phyloP scores from a whole-genome alignment of 208 protist species.

The Trypanosoma scelopori region DNA sequence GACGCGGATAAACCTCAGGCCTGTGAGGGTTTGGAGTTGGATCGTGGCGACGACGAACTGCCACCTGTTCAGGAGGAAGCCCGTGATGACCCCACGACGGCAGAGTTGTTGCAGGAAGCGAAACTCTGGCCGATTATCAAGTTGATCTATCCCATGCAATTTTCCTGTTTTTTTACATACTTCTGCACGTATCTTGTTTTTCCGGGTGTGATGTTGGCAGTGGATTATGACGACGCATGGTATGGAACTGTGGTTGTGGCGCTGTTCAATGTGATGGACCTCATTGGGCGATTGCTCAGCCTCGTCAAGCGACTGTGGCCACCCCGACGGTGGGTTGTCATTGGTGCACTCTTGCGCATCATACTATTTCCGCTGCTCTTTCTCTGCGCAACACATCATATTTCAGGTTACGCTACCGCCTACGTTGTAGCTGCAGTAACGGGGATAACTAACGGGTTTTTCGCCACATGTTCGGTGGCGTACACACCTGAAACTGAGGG shows the following conservation, averaged over 20 bases:
- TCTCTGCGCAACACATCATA: slow-evolving; percentile 58
- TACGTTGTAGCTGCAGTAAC: slow-evolving; percentile 58
- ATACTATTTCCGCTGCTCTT: slow-evolving; percentile 74
- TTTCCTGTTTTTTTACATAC: slow-evolving; percentile 68
- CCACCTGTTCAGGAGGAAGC: not conserved
- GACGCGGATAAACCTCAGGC: not conserved
- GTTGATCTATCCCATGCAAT: slow-evolving; percentile 75
- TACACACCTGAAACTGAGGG: slow-evolving; percentile 52
- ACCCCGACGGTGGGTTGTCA: slow-evolving; percentile 23
- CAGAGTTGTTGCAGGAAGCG: slow-evolving; percentile 58
- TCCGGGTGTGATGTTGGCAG: slow-evolving; percentile 65
- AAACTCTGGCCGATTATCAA: slow-evolving; percentile 65
- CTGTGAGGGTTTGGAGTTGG: not conserved
- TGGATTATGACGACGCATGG: slow-evolving; percentile 53
- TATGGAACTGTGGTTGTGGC: slow-evolving; percentile 76
- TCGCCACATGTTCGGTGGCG: slow-evolving; percentile 73
- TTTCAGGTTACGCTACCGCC: slow-evolving; percentile 43
- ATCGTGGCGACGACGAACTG: too few relatives aligned
- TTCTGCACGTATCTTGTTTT: slow-evolving; percentile 71
- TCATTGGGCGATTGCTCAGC: slow-evolving; percentile 45
- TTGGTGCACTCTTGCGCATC: slow-evolving; percentile 33
- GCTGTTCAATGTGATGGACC: slow-evolving; percentile 69
- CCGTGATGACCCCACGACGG: slow-evolving; percentile 37
- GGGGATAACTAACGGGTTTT: slow-evolving; percentile 78
- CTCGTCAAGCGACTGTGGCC: slow-evolving; percentile 55